Percentiles rank a stretch among this genome's conserved stretches.
Evolutionary conservation across 768 basidiomycete genomes (phyloP).

Genomic region (Fistulinella prunicolor): DNA sequence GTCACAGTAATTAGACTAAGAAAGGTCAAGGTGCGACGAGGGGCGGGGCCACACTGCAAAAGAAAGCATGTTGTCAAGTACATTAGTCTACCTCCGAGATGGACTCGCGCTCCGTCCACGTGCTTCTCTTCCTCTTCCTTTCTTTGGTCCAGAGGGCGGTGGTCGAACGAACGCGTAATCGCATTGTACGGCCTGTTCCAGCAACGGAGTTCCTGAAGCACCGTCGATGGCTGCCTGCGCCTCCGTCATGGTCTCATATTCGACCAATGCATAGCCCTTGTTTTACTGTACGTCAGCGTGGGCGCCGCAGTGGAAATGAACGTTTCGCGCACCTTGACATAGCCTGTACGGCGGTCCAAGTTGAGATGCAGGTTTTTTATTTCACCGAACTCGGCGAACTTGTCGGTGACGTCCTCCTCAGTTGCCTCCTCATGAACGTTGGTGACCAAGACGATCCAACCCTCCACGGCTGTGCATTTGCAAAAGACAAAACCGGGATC

Average conservation of each 20-base stretch:
- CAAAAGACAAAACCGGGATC: constrained; percentile 7
- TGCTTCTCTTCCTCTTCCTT: constrained; percentile 61
- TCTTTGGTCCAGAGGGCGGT: constrained; percentile 76
- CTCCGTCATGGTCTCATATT: constrained; percentile 94
- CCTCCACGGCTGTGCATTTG: constrained; percentile 78
- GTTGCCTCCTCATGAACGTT: constrained; percentile 98
- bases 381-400: constrained; percentile 95
- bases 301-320: not conserved
- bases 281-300: not conserved
- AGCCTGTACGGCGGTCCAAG: constrained; percentile 94
- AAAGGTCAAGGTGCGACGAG: not conserved
- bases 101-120: constrained; percentile 80
- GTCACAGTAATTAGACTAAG: constrained; percentile 5
- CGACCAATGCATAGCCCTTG: constrained; percentile 97
- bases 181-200: constrained; percentile 86
- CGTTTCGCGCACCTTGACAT: constrained; percentile 79
- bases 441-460: constrained; percentile 97
- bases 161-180: constrained; percentile 93
- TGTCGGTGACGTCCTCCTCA: constrained; percentile 95
- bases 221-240: constrained; percentile 93
- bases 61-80: too few species aligned
- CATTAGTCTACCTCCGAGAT: constrained; percentile 37
- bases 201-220: constrained; percentile 74
- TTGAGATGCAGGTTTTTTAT: constrained; percentile 98
- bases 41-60: not conserved